phyloP scores from a whole-genome alignment of 164 flowering plant species.

The Vitis riparia region DNA sequence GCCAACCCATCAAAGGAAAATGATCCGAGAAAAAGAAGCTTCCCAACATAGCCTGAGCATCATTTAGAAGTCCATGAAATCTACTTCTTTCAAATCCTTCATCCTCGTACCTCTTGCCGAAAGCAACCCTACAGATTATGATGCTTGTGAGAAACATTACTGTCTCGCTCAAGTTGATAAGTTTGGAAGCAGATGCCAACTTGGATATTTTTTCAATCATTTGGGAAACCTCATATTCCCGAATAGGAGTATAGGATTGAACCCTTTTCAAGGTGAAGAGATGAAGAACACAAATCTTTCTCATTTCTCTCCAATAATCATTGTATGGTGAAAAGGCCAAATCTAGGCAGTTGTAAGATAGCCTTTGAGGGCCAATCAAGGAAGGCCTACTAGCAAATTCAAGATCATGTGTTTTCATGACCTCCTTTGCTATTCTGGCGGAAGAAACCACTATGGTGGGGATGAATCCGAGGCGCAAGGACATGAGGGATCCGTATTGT shows the following conservation, averaged over 20 bases:
- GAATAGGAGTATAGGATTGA: slow-evolving; percentile 6
- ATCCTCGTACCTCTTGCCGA: slow-evolving; percentile 14
- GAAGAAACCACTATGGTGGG: slow-evolving; percentile 25
- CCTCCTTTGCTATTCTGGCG: slow-evolving; percentile 16
- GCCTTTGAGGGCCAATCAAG: background rate
- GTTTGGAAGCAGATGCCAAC: background rate
- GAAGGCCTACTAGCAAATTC: slow-evolving; percentile 14
- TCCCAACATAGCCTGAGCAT: slow-evolving; percentile 9
- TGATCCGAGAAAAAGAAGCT: slow-evolving; percentile 7
- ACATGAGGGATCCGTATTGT: slow-evolving; percentile 21
- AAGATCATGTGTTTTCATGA: slow-evolving; percentile 19
- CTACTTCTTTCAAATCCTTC: background rate
- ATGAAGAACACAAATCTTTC: slow-evolving; percentile 7
- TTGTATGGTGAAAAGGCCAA: background rate
- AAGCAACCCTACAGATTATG: slow-evolving; percentile 18
- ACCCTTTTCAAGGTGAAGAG: slow-evolving; percentile 21
- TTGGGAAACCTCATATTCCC: slow-evolving; percentile 20
- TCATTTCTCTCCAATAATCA: background rate
- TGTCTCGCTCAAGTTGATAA: slow-evolving; percentile 15
- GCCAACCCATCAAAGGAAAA: slow-evolving; percentile 15
- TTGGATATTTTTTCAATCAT: slow-evolving; percentile 10
- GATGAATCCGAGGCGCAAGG: slow-evolving; percentile 16
- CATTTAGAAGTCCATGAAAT: slow-evolving; percentile 5
- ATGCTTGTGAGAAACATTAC: slow-evolving; percentile 11
- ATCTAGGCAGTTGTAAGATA: slow-evolving; percentile 4